Evolutionary conservation across 2,329 filamentous ascomycete genomes (phyloP).

Genomic region (Rhynchosporium graminicola): DNA sequence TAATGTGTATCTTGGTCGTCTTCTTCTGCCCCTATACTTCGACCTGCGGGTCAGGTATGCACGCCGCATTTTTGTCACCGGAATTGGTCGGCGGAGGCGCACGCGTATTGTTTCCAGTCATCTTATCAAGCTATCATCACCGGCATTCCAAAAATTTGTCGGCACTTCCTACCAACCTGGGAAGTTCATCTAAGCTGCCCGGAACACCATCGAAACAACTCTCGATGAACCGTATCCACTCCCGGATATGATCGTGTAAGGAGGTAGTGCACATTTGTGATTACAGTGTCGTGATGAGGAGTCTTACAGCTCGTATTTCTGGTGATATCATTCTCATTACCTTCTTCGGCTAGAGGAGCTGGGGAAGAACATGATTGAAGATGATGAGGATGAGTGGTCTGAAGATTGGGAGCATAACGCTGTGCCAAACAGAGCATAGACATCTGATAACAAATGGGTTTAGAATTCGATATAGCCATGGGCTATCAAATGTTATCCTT

Average conservation of each 20-base stretch:
- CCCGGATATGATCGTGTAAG: constrained; percentile 37
- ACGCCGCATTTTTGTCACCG: constrained; percentile 81
- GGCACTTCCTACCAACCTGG: constrained; percentile 74
- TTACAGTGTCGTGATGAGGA: constrained; percentile 11
- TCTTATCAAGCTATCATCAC: constrained; percentile 71
- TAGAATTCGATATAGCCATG: neutral
- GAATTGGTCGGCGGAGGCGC: constrained; percentile 78
- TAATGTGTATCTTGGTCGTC: constrained; percentile 65
- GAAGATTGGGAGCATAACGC: constrained; percentile 2
- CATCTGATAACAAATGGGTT: neutral
- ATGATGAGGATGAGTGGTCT: constrained; percentile 7
- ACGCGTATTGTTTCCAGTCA: constrained; percentile 74
- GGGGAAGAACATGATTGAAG: constrained; percentile 12
- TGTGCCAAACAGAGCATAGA: neutral
- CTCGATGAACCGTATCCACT: constrained; percentile 75
- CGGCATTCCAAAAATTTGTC: constrained; percentile 69
- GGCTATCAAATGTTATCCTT: too few species aligned
- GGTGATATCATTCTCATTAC: constrained; percentile 15
- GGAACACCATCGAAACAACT: constrained; percentile 76
- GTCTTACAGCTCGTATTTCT: constrained; percentile 10
- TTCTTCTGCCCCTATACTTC: constrained; percentile 85
- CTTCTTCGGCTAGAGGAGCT: constrained; percentile 14
- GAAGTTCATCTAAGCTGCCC: constrained; percentile 73
- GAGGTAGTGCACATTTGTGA: constrained; percentile 12
- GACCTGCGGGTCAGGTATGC: constrained; percentile 60